Base-by-base conservation (phyloP, 805 yeast species). In the Spencermartinsiella europaea region DNA sequence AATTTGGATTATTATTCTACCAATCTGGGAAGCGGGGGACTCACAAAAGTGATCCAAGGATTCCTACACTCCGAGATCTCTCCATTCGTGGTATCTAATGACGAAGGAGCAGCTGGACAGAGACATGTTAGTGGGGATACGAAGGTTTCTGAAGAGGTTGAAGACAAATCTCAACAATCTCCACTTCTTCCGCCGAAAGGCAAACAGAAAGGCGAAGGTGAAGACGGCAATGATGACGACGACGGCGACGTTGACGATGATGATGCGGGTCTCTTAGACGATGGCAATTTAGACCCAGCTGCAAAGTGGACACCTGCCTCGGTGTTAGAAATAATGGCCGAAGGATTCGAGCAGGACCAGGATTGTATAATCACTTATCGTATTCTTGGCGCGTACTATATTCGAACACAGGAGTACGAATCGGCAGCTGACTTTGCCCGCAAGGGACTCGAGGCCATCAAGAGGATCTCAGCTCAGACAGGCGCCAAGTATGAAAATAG, bases 1-100 rank as follows among this genome's bases (percentile, higher is more conserved):
- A 60, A 71, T 3, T 52, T 86, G 1, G 54, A 71, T n/a, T 72
- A 66, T 31, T 86, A 77, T 58, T 67, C 85, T 37, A 66, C 67
- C 36, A 62, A 68, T 35, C 88, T 85, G 64, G 80, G 77, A 3
- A 65, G 62, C 19, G 80, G 76, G 40, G 88, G 88, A 0, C 62
- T 86, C 34, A 81, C 87, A 0, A 72, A 71, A 48, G 71, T 81
- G 1, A 63, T 89, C 1, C 78, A 76, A 57, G 86, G 82, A 0
- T 85, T 75, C 63, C 58, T 79, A 7, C 66, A 76, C 54, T 83
- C 95, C 16, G 90, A 80, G 21, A 67, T 83, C 21, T 85, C 89
- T 0, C 79, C 83, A 0, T 83, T 80, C 56, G 63, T n/a, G 5
- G 12, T 38, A 25, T 46, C 52, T 4, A 61, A 56, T 16, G 55